Conservation (phyloP, 2,329 filamentous ascomycete species). For the Fusarium tjaetaba region DNA sequence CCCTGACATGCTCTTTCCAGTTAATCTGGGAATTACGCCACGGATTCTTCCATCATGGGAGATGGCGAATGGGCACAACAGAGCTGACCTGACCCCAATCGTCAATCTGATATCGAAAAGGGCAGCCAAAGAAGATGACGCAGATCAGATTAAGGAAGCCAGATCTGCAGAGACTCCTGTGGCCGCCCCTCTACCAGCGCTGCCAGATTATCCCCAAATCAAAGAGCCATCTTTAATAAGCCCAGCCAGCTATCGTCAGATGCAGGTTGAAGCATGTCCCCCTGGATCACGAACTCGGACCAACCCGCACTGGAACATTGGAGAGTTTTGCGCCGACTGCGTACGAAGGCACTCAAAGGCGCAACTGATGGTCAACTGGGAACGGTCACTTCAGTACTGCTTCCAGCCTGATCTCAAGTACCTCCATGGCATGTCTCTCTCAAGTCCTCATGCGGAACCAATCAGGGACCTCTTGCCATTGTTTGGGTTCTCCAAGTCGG, state of each 20-base stretch:
- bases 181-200: background rate
- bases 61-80: conserved; percentile 52
- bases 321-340: conserved; percentile 72
- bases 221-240: conserved; percentile 23
- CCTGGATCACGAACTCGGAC: conserved; percentile 68
- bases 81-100: conserved; percentile 43
- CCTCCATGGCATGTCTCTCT: conserved; percentile 78
- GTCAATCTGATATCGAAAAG: conserved; percentile 45
- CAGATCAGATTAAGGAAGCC: background rate
- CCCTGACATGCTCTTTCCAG: conserved; percentile 84
- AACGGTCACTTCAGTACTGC: conserved; percentile 72
- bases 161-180: conserved; percentile 9
- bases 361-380: conserved; percentile 74
- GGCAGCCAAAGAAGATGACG: conserved; percentile 17
- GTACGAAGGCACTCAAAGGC: conserved; percentile 71
- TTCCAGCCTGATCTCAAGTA: conserved; percentile 80
- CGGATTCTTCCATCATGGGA: conserved; percentile 67
- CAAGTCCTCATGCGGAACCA: conserved; percentile 68
- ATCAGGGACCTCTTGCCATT: conserved; percentile 75
- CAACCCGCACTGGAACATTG: conserved; percentile 70
- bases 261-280: conserved; percentile 66
- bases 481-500: conserved; percentile 78
- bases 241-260: conserved; percentile 51
- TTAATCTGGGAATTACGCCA: conserved; percentile 71
- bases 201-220: conserved; percentile 1